A percentile compares a stretch with the other conserved stretches of the same genome.
phyloP scores from a whole-genome alignment of 2,329 filamentous ascomycete species.

The Seiridium cupressi region DNA sequence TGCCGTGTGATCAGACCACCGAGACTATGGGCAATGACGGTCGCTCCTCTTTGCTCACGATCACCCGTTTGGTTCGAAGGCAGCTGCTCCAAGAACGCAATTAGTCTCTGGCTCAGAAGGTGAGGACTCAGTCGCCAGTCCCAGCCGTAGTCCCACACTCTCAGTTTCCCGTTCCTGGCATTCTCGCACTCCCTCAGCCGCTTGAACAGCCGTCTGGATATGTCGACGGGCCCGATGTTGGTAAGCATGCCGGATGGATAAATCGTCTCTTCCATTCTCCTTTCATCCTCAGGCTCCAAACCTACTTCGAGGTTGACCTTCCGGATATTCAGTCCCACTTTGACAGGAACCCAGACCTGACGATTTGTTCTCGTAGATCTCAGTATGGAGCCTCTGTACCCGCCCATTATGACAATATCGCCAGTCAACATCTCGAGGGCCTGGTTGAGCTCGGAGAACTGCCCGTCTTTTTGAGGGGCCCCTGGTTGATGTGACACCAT shows the following conservation, averaged over 20 bases:
- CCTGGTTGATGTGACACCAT: slow-evolving; percentile 13
- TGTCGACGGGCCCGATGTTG: slow-evolving; percentile 88
- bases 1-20: slow-evolving; percentile 87
- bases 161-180: slow-evolving; percentile 65
- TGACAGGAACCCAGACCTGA: slow-evolving; percentile 93
- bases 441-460: slow-evolving; percentile 43
- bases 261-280: slow-evolving; percentile 78
- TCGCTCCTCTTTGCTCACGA: slow-evolving; percentile 62
- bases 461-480: slow-evolving; percentile 21
- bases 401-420: slow-evolving; percentile 85
- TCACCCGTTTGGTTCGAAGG: slow-evolving; percentile 67
- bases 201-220: slow-evolving; percentile 79
- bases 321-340: slow-evolving; percentile 85
- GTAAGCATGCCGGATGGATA: slow-evolving; percentile 86
- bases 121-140: slow-evolving; percentile 90
- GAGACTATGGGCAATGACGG: slow-evolving; percentile 82
- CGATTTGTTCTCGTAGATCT: slow-evolving; percentile 78
- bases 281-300: slow-evolving; percentile 77
- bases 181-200: slow-evolving; percentile 74
- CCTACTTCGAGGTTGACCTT: slow-evolving; percentile 91
- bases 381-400: slow-evolving; percentile 87
- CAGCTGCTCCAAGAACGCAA: slow-evolving; percentile 69
- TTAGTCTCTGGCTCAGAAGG: slow-evolving; percentile 69
- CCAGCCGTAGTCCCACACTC: slow-evolving; percentile 89
- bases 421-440: slow-evolving; percentile 70